Evolutionary conservation across 2,329 filamentous ascomycete species (phyloP).

Genomic region (Scedosporium minutisporum): DNA sequence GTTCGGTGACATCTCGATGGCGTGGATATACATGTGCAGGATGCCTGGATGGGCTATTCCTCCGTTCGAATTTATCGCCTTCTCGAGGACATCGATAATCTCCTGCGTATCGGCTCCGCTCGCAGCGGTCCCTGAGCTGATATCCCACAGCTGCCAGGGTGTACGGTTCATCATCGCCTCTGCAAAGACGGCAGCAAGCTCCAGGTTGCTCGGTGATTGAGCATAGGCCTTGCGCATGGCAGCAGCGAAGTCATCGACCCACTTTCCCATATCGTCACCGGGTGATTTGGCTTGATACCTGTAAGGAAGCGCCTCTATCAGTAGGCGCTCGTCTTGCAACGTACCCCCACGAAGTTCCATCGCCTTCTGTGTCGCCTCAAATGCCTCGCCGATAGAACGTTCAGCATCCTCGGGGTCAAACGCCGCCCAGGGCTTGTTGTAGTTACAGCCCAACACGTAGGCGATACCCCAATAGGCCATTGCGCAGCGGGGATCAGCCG

Average conservation of each 20-base stretch:
- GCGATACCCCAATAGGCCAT: conserved; percentile 64
- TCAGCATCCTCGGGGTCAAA: conserved; percentile 50
- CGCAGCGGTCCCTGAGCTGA: conserved; percentile 22
- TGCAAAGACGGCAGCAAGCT: conserved; percentile 25
- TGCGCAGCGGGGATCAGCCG: conserved; percentile 41
- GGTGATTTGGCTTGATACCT: conserved; percentile 48
- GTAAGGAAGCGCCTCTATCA: conserved; percentile 51
- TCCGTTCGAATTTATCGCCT: conserved; percentile 39
- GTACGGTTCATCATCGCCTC: conserved; percentile 39
- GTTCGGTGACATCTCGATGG: conserved; percentile 64
- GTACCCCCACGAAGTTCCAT: background rate
- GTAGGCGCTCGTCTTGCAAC: conserved; percentile 17
- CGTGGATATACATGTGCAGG: conserved; percentile 66
- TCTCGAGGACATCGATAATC: conserved; percentile 26
- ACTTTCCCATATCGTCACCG: conserved; percentile 37
- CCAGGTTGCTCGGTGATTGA: conserved; percentile 28
- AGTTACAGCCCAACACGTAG: conserved; percentile 64
- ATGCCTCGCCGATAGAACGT: background rate
- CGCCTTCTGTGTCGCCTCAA: background rate
- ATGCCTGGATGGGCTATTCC: conserved; percentile 55
- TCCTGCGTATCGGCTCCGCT: conserved; percentile 12
- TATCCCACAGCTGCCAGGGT: conserved; percentile 36
- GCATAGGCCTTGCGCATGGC: conserved; percentile 28
- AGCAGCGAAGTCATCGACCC: conserved; percentile 38
- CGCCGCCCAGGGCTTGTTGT: conserved; percentile 66